A percentile compares a stretch with the other conserved stretches of the same genome.
Conservation (phyloP, 169 alveolate species). For the Cryptosporidium andersoni region DNA sequence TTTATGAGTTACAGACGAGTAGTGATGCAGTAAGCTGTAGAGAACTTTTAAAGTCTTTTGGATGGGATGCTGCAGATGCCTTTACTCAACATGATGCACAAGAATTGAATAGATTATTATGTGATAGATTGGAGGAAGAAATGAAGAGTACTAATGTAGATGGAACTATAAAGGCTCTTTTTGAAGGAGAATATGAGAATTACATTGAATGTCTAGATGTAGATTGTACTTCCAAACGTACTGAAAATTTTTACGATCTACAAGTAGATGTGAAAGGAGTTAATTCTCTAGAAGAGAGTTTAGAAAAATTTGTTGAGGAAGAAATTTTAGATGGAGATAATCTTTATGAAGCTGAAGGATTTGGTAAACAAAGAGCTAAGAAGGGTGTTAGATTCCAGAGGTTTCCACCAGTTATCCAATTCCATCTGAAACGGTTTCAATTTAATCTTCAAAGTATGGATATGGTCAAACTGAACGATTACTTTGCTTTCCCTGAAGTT, state of each 20-base stretch:
- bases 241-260: conserved; percentile 83
- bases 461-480: conserved; percentile 88
- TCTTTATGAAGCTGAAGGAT: conserved; percentile 94
- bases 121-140: conserved; percentile 95
- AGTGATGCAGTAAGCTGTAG: conserved; percentile 88
- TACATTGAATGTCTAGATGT: conserved; percentile 93
- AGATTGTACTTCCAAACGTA: conserved; percentile 88
- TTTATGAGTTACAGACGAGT: conserved; percentile 89
- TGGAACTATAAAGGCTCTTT: conserved; percentile 91
- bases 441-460: conserved; percentile 79
- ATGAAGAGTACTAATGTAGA: conserved; percentile 94
- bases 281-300: conserved; percentile 88
- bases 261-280: conserved; percentile 93
- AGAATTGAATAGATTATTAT: conserved; percentile 91
- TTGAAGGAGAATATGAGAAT: conserved; percentile 95
- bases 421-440: conserved; percentile 89
- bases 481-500: conserved; percentile 90
- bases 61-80: conserved; percentile 95
- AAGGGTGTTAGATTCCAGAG: conserved; percentile 91
- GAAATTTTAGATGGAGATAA: conserved; percentile 94
- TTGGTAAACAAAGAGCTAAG: conserved; percentile 84
- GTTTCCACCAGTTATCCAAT: conserved; percentile 92
- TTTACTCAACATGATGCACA: conserved; percentile 97
- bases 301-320: conserved; percentile 89
- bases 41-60: conserved; percentile 91